Evolutionary conservation across 768 basidiomycete species (phyloP), one percentile per base, ranked within the genome.

Genomic region (Tulasnella calospora): DNA sequence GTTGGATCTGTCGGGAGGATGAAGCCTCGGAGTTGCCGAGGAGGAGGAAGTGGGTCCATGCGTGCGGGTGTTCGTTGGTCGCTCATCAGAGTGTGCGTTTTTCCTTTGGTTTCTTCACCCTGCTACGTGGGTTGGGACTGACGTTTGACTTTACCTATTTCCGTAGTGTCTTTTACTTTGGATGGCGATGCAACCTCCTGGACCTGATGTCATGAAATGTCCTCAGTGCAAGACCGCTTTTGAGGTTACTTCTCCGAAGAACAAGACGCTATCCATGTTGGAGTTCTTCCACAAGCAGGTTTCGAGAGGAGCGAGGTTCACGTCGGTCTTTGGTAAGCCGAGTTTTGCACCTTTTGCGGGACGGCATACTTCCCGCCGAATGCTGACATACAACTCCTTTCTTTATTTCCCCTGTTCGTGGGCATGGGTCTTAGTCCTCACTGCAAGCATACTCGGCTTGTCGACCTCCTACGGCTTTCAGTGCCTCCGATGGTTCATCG

Each of bases 1-100:
- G 77, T 73, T 78, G 77, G 77, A 78, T 78, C 27, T 78, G 77
- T 44, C 9, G 69, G 23, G 69, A 78, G n/a, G 77, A 78, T 2
- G 77, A 78, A 44, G 77, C 44, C 8, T 40, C 67, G 40, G 71
- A 71, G 41, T 38, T 36, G 15, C 35, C 77, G 41, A n/a, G 33
- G 30, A 23, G 55, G 41, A 71, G 69, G 70, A 78, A 33, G 13
- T 78, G 77, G 77, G 69, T 78, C 0, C 77, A 78, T 46, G 44
- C 77, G 23, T 78, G 77, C 70, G 69, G 44, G 7, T 78, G 77
- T n/a, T 73, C 77, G n/a, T 55, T 78, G 38, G 77, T 78, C 13
- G 67, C 69, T 36, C 77, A 78, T 71, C 67, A 78, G 44, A 46
- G 27, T 41, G 77, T 78, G 71, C 19, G 10, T 35, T 17, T 41